Percentiles rank a stretch among this genome's conserved stretches.
phyloP scores from a whole-genome alignment of 352 stramenopile genomes.

The Pilasporangium apinafurcum region DNA sequence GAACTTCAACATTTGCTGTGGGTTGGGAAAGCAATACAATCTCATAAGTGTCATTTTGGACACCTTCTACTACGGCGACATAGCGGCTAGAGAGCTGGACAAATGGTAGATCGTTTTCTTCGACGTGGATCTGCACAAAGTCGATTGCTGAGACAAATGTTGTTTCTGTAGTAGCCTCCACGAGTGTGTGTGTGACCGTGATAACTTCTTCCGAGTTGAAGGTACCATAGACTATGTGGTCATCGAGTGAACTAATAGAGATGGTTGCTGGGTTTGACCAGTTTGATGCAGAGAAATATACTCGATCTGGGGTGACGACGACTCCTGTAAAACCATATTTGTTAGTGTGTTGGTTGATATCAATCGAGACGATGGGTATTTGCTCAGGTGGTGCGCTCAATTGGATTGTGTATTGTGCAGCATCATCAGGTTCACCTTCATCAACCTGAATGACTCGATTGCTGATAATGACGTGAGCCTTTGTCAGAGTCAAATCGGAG shows the following conservation, averaged over 20 bases:
- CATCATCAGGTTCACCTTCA: conserved; percentile 16
- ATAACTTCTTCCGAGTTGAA: conserved; percentile 6
- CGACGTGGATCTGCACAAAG: conserved; percentile 28
- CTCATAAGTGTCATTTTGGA: conserved; percentile 47
- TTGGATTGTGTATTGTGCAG: conserved; percentile 25
- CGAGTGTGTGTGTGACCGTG: conserved; percentile 27
- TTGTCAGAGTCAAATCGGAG: conserved; percentile 19
- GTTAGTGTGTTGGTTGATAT: conserved; percentile 1
- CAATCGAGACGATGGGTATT: conserved; percentile 13
- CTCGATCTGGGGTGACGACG: conserved; percentile 15
- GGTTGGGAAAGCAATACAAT: conserved; percentile 39
- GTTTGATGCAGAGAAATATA: conserved; percentile 35
- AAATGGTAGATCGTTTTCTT: conserved; percentile 46
- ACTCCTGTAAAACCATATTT: conserved; percentile 2
- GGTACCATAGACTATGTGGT: conserved; percentile 16
- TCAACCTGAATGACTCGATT: conserved; percentile 10
- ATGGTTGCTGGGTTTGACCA: conserved; percentile 28
- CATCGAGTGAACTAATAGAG: conserved; percentile 13
- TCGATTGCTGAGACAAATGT: conserved; percentile 27
- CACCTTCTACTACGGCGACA: conserved; percentile 29
- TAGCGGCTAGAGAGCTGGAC: conserved; percentile 46
- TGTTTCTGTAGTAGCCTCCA: conserved; percentile 14
- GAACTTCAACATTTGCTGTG: conserved; percentile 22
- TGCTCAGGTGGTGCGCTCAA: conserved; percentile 33
- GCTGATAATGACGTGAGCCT: conserved; percentile 32